Conservation (phyloP, 352 stramenopile species). For the Phytopythium sindhum region DNA sequence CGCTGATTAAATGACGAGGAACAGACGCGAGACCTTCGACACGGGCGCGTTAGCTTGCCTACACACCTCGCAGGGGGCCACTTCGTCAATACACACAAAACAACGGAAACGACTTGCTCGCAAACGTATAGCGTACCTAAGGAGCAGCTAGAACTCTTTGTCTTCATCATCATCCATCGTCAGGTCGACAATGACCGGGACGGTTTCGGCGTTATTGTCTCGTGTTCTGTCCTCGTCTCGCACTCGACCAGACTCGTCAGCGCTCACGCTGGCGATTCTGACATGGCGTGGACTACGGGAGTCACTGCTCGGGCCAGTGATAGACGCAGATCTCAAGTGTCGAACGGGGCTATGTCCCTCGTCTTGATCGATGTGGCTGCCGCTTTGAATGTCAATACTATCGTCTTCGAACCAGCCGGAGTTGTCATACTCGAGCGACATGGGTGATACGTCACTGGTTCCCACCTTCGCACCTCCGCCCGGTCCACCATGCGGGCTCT, state of each 20-base stretch:
- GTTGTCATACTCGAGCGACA: conserved; percentile 17
- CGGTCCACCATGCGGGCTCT: no score
- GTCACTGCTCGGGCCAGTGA: no score
- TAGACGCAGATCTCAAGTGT: no score
- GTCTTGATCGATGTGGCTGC: background rate
- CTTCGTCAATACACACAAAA: background rate
- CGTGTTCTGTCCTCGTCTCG: background rate
- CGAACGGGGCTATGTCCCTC: no score
- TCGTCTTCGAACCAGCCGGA: conserved; percentile 37
- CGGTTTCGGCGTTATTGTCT: background rate
- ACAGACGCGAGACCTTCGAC: background rate
- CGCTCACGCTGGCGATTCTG: no score
- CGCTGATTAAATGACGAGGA: background rate
- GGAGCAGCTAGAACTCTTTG: background rate
- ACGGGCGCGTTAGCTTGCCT: background rate
- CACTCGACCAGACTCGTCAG: conserved; percentile 5
- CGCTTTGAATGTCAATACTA: background rate
- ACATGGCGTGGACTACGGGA: no score
- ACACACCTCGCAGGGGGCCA: background rate
- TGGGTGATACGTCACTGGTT: conserved; percentile 2
- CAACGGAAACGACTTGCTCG: background rate
- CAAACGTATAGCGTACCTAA: no score
- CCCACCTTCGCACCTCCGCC: no score
- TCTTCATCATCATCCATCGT: conserved; percentile 22
- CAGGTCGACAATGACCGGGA: conserved; percentile 7